Evolutionary conservation across 176 grass and related monocot species (phyloP).

Genomic region (Oryza glaberrima): DNA sequence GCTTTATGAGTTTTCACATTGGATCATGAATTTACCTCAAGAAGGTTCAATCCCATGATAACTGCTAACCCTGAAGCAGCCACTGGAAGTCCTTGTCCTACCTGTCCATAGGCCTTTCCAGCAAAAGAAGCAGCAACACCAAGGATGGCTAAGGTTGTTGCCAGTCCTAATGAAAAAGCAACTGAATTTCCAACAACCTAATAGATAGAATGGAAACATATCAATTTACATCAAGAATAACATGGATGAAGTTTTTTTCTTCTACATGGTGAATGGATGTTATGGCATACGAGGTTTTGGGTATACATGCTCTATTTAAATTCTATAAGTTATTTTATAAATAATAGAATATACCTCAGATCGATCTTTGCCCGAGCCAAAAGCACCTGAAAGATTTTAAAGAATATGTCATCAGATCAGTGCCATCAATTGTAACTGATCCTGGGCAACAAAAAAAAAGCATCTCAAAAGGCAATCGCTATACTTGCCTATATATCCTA

Average conservation of each 20-base stretch:
- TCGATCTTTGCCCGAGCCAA: slow-evolving; percentile 80
- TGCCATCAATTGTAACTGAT: slow-evolving; percentile 16
- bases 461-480: slow-evolving; percentile 1
- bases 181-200: slow-evolving; percentile 96
- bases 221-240: neutral
- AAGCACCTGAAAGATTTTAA: slow-evolving; percentile 67
- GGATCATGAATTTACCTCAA: slow-evolving; percentile 66
- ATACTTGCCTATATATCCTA: slow-evolving; percentile 85
- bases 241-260: neutral
- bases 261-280: neutral
- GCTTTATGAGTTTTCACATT: slow-evolving; percentile 12
- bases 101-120: slow-evolving; percentile 94
- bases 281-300: neutral
- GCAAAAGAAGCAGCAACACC: slow-evolving; percentile 97
- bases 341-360: slow-evolving; percentile 64
- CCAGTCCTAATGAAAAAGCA: slow-evolving; percentile 92
- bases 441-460: neutral
- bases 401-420: slow-evolving; percentile 10
- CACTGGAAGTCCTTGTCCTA: slow-evolving; percentile 93
- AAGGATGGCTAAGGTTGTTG: slow-evolving; percentile 90
- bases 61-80: slow-evolving; percentile 87
- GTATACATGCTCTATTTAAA: too few species aligned
- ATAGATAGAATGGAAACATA: slow-evolving; percentile 22
- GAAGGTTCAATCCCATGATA: slow-evolving; percentile 94
- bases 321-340: slow-evolving; percentile 19